These are phyloP conservation scores for Hymenotorrendiella dingleyae DNA, from an alignment of 2,329 filamentous ascomycete genomes.

Conservation along the genomic window DNA sequence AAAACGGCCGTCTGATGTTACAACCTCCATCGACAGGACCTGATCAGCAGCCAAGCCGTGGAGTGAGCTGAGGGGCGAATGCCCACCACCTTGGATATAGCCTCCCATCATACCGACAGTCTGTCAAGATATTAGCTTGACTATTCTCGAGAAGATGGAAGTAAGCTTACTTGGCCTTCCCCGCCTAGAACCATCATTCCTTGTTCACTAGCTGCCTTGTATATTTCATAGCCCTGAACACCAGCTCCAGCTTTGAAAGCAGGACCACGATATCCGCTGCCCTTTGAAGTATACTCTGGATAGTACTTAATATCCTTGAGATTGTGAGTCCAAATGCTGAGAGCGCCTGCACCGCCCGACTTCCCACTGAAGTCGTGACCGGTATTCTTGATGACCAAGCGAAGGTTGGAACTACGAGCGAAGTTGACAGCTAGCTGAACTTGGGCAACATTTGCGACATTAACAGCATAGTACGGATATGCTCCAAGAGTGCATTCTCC, in stretches of 20 bases:
- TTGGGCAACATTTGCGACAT: conserved; percentile 35
- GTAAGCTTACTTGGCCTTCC: conserved; percentile 31
- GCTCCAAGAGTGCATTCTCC: conserved; percentile 16
- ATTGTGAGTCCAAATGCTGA: conserved; percentile 45
- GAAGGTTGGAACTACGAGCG: conserved; percentile 36
- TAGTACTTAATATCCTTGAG: conserved; percentile 7
- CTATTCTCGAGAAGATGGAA: too few species aligned
- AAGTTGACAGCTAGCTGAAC: conserved; percentile 42
- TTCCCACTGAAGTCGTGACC: conserved; percentile 43
- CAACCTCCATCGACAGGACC: conserved; percentile 50
- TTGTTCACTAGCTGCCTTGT: conserved; percentile 36
- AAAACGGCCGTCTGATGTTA: conserved; percentile 45
- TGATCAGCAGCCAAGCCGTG: conserved; percentile 57
- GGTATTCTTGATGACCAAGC: conserved; percentile 31
- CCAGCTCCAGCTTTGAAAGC: conserved; percentile 48
- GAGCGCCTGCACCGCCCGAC: conserved; percentile 39
- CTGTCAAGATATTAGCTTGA: not conserved
- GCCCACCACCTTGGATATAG: conserved; percentile 56
- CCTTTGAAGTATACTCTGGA: conserved; percentile 1
- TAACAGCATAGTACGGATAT: conserved; percentile 29
- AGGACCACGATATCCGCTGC: conserved; percentile 35
- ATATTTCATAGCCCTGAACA: conserved; percentile 41
- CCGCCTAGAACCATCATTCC: conserved; percentile 47
- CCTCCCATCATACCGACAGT: conserved; percentile 32
- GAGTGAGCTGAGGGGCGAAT: conserved; percentile 45